These are phyloP conservation scores for Plasmodiophora brassicae DNA, from an alignment of 208 protist species.

Conservation along the genomic window DNA sequence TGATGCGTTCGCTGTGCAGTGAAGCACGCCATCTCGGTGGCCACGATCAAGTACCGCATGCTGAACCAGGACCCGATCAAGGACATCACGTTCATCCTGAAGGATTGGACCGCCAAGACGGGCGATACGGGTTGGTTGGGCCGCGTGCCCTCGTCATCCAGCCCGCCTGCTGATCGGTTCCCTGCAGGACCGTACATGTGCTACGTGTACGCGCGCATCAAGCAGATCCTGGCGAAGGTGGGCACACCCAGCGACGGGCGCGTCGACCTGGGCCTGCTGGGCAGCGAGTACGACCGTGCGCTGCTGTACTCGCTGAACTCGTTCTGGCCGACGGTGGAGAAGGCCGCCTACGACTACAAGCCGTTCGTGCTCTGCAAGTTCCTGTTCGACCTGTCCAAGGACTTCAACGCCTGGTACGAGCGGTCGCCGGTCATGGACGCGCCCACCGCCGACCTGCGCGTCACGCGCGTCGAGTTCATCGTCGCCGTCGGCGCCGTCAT, in stretches of 20 bases:
- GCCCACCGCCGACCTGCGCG: neutral
- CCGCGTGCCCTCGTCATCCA: too few relatives aligned
- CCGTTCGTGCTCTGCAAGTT: neutral
- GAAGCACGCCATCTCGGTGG: neutral
- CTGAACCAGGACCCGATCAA: slow-evolving; percentile 22
- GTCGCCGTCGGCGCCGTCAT: neutral
- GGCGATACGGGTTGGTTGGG: slow-evolving; percentile 10
- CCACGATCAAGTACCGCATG: slow-evolving; percentile 30
- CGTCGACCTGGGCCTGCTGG: neutral
- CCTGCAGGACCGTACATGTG: neutral
- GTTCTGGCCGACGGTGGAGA: slow-evolving; percentile 1
- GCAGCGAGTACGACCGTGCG: neutral
- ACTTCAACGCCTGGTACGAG: slow-evolving; percentile 27
- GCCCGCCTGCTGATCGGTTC: neutral
- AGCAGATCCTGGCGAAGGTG: neutral
- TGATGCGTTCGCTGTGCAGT: neutral
- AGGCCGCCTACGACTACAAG: neutral
- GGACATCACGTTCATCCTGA: slow-evolving; percentile 3
- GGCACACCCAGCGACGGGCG: neutral
- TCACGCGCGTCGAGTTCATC: neutral
- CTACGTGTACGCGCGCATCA: slow-evolving; percentile 16
- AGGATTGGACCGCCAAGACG: slow-evolving; percentile 28
- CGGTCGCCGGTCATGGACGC: neutral
- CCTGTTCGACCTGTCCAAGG: slow-evolving; percentile 22
- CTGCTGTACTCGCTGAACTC: neutral